These are phyloP conservation scores for Suhomyces bolitotheri DNA, from an alignment of 1,139 yeast genomes.

Conservation along the genomic window DNA sequence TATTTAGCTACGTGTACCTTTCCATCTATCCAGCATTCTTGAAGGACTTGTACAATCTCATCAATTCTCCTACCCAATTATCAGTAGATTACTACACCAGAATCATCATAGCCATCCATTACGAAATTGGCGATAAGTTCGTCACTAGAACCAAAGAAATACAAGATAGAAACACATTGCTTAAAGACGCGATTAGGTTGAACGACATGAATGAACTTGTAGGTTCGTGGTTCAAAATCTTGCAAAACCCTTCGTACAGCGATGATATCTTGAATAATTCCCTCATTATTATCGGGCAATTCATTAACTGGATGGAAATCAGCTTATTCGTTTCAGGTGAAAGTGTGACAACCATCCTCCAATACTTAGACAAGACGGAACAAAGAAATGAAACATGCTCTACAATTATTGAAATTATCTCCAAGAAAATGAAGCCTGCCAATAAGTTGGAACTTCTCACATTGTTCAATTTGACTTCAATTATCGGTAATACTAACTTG, in stretches of 20 bases:
- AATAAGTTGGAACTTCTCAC: constrained; percentile 78
- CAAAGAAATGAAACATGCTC: constrained; percentile 64
- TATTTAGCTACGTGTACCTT: constrained; percentile 69
- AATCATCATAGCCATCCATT: constrained; percentile 72
- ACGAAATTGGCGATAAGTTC: constrained; percentile 90
- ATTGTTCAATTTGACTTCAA: constrained; percentile 62
- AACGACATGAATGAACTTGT: constrained; percentile 73
- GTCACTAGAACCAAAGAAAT: constrained; percentile 64
- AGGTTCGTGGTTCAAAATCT: constrained; percentile 64
- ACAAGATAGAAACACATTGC: constrained; percentile 63
- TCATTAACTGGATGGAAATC: constrained; percentile 95
- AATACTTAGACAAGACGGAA: constrained; percentile 50
- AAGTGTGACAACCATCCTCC: constrained; percentile 62
- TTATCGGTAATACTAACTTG: constrained; percentile 43
- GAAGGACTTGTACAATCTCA: constrained; percentile 55
- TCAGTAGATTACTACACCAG: constrained; percentile 80
- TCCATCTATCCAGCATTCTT: constrained; percentile 66
- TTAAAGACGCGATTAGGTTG: constrained; percentile 81
- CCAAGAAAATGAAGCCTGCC: constrained; percentile 90
- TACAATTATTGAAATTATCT: constrained; percentile 76
- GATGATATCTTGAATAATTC: constrained; percentile 57
- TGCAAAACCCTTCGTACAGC: constrained; percentile 35
- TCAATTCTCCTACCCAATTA: constrained; percentile 37
- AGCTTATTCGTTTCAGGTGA: constrained; percentile 69
- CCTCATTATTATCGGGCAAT: constrained; percentile 75